Conservation (phyloP, 352 stramenopile species). For the Elongisporangium undulatum region DNA sequence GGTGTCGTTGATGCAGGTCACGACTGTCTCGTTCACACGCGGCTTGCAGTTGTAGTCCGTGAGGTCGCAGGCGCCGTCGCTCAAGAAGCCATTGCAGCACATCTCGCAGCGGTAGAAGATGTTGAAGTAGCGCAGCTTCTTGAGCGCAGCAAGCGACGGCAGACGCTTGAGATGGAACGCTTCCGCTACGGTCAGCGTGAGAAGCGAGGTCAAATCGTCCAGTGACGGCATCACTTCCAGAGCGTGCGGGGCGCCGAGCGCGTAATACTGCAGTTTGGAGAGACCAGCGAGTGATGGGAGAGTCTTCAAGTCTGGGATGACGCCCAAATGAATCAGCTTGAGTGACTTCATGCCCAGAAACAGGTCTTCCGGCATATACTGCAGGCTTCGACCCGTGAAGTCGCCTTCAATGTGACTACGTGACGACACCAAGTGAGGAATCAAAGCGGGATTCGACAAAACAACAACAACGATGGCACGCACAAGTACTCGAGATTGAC, state of each 20-base stretch:
- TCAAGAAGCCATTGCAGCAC: constrained; percentile 32
- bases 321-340: constrained; percentile 29
- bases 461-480: constrained; percentile 1
- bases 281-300: constrained; percentile 34
- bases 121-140: constrained; percentile 21
- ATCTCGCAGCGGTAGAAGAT: constrained; percentile 28
- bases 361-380: constrained; percentile 21
- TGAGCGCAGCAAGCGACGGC: constrained; percentile 12
- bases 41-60: constrained; percentile 24
- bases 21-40: constrained; percentile 12
- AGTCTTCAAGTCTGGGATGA: constrained; percentile 14
- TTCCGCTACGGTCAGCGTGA: constrained; percentile 21
- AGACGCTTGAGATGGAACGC: constrained; percentile 15
- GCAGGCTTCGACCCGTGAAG: constrained; percentile 22
- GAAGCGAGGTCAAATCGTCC: constrained; percentile 17
- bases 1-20: constrained; percentile 16
- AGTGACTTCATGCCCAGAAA: constrained; percentile 35
- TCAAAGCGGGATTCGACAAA: not conserved
- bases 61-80: constrained; percentile 18
- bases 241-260: constrained; percentile 13
- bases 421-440: not conserved
- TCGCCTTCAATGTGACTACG: constrained; percentile 26
- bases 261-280: constrained; percentile 22
- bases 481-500: constrained; percentile 28
- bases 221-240: constrained; percentile 24